Evolutionary conservation across 1,284 basidiomycete genomes (phyloP), one percentile per base, ranked within the genome.

Genomic region (Peniophora sp.): DNA sequence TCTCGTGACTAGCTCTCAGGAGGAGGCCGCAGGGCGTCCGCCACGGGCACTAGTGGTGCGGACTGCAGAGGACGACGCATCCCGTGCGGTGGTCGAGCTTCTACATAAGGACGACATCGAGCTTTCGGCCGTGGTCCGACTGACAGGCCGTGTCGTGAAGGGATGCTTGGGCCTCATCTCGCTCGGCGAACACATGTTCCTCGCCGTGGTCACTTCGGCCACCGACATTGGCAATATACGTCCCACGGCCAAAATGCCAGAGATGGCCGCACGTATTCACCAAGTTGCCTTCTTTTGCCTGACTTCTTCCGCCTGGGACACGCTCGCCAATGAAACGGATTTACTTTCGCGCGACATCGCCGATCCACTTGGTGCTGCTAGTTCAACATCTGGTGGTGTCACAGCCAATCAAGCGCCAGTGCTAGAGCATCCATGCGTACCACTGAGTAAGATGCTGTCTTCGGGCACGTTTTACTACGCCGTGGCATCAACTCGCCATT

Each of bases 381-480:
- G 27, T 32, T 32, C 27, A 12, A 32, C 27, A 12, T 32, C 27
- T 5, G 27, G 27, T 66, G 35, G 43, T 20, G 14, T 81, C 80
- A 58, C 55, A 67, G 37, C 69, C 72, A 52, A 60, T 54, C 22
- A 59, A 68, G 20, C 69, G 47, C 62, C 72, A 11, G 68, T 85
- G 12, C 84, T 86, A 60, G 92, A 97, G 61, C 92, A 98, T 63
- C 96, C 97, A 2, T 97, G 93, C 64, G 68, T 81, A 48, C 88
- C 92, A 0, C 78, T 99, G 58, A 88, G 84, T 47, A 97, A 97
- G 67, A 94, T 98, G 47, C 70, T 99, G 6, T 88, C 90, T 47
- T 88, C 86, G 20, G 94, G 94, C 3, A 85, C 88, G 1, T 99
- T 99, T 71, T 99, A 97, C 69, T 97, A 92, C 63, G 87, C 96